These are phyloP conservation scores for Malus hybrid DNA, from an alignment of 331 rosid species.

Conservation along the genomic window DNA sequence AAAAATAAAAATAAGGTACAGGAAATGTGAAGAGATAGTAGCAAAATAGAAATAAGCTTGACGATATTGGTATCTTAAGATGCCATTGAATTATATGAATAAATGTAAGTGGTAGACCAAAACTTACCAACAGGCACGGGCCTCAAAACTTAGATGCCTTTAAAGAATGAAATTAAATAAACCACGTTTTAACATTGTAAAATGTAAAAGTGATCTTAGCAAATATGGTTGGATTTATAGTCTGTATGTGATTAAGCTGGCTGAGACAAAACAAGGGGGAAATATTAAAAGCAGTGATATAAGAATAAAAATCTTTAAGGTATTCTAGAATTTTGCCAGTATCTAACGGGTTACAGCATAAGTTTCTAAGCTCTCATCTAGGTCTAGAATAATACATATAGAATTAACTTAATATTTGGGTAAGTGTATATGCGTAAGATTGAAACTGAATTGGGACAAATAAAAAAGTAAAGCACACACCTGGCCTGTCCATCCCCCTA, in stretches of 20 bases:
- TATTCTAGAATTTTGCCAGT: background rate
- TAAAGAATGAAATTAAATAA: background rate
- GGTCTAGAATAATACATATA: background rate
- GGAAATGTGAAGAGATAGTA: background rate
- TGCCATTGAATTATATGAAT: background rate
- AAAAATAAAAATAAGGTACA: too few relatives aligned
- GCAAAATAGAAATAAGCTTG: background rate
- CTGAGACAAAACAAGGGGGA: background rate
- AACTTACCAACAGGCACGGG: background rate
- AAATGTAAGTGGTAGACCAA: background rate
- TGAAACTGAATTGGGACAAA: constrained; percentile 3
- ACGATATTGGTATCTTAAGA: background rate
- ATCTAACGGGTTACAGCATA: background rate
- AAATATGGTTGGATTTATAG: background rate
- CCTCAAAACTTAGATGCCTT: background rate
- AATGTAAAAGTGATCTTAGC: background rate
- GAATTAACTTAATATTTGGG: background rate
- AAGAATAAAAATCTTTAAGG: background rate
- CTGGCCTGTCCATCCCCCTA: constrained; percentile 80
- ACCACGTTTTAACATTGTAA: background rate
- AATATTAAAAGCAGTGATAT: background rate
- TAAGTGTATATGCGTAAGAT: background rate
- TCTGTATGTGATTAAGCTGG: background rate
- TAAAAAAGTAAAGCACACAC: constrained; percentile 28
- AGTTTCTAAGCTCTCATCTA: background rate